These are phyloP conservation scores for Pyrenula aspistea DNA, from an alignment of 495 filamentous ascomycete genomes.

Conservation along the genomic window DNA sequence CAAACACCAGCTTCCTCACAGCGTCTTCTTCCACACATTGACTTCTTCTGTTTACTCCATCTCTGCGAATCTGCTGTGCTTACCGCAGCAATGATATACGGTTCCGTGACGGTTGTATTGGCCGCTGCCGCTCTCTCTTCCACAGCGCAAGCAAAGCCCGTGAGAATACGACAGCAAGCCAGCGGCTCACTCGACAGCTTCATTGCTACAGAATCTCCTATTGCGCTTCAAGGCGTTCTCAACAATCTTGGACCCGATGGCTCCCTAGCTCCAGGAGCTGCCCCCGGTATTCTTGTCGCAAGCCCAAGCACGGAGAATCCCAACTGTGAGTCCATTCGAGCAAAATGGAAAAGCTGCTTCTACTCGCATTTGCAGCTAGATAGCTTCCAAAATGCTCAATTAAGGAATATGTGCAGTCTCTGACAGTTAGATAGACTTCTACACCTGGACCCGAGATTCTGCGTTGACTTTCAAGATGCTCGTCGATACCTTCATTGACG, in stretches of 20 bases:
- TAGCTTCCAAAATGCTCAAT: no score
- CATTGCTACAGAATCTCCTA: constrained; percentile 39
- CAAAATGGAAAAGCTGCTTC: no score
- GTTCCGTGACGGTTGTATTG: background rate
- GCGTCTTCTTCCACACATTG: background rate
- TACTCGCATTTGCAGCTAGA: background rate
- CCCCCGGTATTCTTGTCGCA: constrained; percentile 39
- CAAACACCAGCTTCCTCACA: background rate
- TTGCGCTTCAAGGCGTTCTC: constrained; percentile 40
- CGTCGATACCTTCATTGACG: constrained; percentile 34
- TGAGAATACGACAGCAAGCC: constrained; percentile 1
- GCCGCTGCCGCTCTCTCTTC: background rate
- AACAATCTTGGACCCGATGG: constrained; percentile 47
- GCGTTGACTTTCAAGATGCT: constrained; percentile 42
- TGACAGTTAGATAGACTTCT: constrained; percentile 31
- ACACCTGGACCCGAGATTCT: constrained; percentile 49
- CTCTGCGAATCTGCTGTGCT: background rate
- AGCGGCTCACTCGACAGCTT: constrained; percentile 28
- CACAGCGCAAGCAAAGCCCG: background rate
- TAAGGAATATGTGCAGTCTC: background rate
- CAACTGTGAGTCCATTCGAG: constrained; percentile 30
- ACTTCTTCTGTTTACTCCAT: background rate
- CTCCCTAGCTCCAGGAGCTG: constrained; percentile 26
- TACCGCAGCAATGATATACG: background rate
- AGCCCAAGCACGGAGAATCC: constrained; percentile 41